Percentiles rank a stretch among this genome's conserved stretches.
phyloP scores from a whole-genome alignment of 805 yeast genomes.

The Lipomyces sp. region DNA sequence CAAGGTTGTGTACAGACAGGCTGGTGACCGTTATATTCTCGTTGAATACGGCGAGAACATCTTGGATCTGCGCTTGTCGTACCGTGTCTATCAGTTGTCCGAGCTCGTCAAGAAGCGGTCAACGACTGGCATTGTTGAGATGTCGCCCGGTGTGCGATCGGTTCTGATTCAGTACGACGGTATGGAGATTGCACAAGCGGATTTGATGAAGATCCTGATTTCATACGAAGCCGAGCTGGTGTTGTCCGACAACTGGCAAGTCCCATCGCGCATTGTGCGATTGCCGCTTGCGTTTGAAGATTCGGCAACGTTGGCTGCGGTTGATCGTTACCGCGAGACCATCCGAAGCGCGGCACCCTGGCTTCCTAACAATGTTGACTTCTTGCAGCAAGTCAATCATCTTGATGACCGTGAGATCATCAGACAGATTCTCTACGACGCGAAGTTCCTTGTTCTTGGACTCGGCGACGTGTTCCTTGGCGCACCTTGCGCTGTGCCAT shows the following conservation, averaged over 20 bases:
- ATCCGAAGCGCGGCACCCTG: constrained; percentile 92
- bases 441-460: constrained; percentile 88
- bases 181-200: constrained; percentile 54
- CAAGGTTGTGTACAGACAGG: constrained; percentile 82
- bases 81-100: constrained; percentile 79
- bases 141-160: constrained; percentile 97
- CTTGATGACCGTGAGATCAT: constrained; percentile 66
- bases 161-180: constrained; percentile 85
- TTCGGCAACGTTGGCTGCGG: constrained; percentile 81
- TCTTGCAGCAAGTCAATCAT: constrained; percentile 84
- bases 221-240: constrained; percentile 74
- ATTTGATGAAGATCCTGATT: constrained; percentile 59
- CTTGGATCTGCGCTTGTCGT: constrained; percentile 79
- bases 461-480: constrained; percentile 97
- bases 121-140: constrained; percentile 80
- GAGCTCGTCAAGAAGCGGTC: constrained; percentile 62
- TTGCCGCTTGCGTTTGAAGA: constrained; percentile 98
- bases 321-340: constrained; percentile 86
- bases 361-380: constrained; percentile 97
- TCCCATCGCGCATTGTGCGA: constrained; percentile 74
- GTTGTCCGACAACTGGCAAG: constrained; percentile 77
- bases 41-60: constrained; percentile 90
- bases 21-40: constrained; percentile 90
- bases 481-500: constrained; percentile 97
- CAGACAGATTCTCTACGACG: constrained; percentile 78